phyloP scores from a whole-genome alignment of 345 rosid genomes.

The Noccaea caerulescens region DNA sequence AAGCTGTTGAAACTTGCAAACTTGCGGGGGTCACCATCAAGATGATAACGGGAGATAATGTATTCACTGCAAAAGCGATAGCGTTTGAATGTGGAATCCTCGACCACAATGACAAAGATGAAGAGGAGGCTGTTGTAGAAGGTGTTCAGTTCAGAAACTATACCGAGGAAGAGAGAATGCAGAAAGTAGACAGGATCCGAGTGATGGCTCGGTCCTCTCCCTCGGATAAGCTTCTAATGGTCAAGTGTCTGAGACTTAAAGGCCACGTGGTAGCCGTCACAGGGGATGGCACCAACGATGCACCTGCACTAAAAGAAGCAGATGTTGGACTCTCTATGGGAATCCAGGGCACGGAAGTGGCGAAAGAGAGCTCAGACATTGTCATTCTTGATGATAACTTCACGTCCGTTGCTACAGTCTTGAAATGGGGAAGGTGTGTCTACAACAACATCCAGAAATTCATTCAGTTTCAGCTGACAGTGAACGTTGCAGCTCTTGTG shows the following conservation, averaged over 20 bases:
- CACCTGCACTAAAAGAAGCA: constrained; percentile 67
- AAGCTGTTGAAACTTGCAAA: constrained; percentile 63
- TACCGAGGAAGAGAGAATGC: constrained; percentile 52
- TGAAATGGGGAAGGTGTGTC: constrained; percentile 70
- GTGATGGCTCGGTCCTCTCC: constrained; percentile 82
- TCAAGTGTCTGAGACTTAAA: constrained; percentile 61
- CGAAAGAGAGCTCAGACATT: constrained; percentile 71
- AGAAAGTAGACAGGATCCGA: constrained; percentile 55
- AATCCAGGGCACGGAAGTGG: constrained; percentile 67
- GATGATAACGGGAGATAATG: constrained; percentile 78
- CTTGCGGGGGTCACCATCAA: constrained; percentile 63
- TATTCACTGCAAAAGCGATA: constrained; percentile 75
- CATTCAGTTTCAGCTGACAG: constrained; percentile 72
- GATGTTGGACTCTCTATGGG: constrained; percentile 76
- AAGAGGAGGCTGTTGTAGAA: constrained; percentile 52
- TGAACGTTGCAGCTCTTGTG: constrained; percentile 64
- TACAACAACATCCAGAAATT: constrained; percentile 66
- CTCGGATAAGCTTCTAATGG: constrained; percentile 73
- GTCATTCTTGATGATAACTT: constrained; percentile 68
- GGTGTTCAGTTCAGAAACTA: constrained; percentile 63
- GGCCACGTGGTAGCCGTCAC: constrained; percentile 72
- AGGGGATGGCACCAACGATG: constrained; percentile 71
- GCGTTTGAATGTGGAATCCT: constrained; percentile 72
- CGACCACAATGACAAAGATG: constrained; percentile 40
- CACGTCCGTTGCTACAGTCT: constrained; percentile 58